phyloP scores from a whole-genome alignment of 2,329 filamentous ascomycete genomes.

The Aspergillus ruber region DNA sequence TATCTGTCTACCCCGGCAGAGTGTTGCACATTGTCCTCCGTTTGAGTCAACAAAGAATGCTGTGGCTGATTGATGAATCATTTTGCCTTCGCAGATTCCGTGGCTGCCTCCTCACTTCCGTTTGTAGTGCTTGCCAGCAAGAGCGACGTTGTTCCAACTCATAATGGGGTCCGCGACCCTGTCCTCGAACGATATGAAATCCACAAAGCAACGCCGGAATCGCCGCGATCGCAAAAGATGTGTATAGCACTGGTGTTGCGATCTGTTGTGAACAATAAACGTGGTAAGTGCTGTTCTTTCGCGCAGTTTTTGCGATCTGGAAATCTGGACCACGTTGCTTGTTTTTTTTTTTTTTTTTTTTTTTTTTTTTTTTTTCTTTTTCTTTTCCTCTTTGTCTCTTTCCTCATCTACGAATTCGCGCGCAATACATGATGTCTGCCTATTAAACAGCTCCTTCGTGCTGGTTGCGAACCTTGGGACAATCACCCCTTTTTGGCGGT shows the following conservation, averaged over 20 bases:
- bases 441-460: neutral
- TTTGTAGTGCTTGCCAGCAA: conserved; percentile 82
- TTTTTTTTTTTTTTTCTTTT: neutral
- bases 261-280: conserved; percentile 60
- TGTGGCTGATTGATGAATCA: conserved; percentile 1
- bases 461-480: conserved; percentile 2
- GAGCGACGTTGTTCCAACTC: conserved; percentile 66
- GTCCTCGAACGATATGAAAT: conserved; percentile 64
- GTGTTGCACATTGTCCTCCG: neutral
- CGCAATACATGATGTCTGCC: neutral
- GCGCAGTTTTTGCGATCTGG: neutral
- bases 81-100: conserved; percentile 52
- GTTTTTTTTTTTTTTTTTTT: conserved; percentile 3
- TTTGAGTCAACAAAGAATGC: neutral
- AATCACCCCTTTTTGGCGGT: conserved; percentile 12
- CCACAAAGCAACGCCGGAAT: conserved; percentile 65
- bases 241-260: conserved; percentile 71
- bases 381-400: too few relatives aligned
- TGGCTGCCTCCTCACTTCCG: conserved; percentile 66
- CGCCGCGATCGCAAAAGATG: conserved; percentile 64
- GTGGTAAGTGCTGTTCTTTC: conserved; percentile 51
- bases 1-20: too few relatives aligned
- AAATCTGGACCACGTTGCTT: neutral
- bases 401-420: neutral
- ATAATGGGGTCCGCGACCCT: conserved; percentile 64